phyloP scores from a whole-genome alignment of 352 stramenopile genomes.

The Phytophthora multivora region DNA sequence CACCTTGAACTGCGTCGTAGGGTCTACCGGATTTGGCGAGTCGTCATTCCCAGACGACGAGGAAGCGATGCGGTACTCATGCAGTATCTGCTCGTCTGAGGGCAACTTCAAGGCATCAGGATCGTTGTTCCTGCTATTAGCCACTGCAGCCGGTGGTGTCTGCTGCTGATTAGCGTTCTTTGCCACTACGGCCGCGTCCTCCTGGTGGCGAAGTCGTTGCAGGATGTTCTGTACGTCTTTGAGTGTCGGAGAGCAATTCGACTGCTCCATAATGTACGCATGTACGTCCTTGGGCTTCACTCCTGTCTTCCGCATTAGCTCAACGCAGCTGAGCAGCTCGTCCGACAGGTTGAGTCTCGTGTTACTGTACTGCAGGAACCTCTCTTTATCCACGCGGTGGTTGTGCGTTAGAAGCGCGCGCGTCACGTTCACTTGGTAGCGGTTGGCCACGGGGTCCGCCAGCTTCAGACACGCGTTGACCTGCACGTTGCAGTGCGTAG shows the following conservation, averaged over 20 bases:
- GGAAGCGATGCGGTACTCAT: slow-evolving; percentile 17
- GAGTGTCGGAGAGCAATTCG: slow-evolving; percentile 35
- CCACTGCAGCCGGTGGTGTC: neutral
- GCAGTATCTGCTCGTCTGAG: slow-evolving; percentile 19
- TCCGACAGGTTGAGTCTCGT: slow-evolving; percentile 33
- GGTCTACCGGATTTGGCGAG: slow-evolving; percentile 9
- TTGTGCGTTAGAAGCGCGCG: slow-evolving; percentile 38
- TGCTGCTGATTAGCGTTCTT: slow-evolving; percentile 2
- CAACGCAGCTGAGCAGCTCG: slow-evolving; percentile 34
- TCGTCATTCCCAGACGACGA: neutral
- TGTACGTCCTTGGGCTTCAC: slow-evolving; percentile 39
- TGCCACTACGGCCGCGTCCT: slow-evolving; percentile 6
- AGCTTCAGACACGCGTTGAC: slow-evolving; percentile 45
- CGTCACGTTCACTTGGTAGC: slow-evolving; percentile 38
- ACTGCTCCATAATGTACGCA: slow-evolving; percentile 39
- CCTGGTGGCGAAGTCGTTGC: slow-evolving; percentile 25
- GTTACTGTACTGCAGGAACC: slow-evolving; percentile 42
- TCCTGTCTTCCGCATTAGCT: slow-evolving; percentile 43
- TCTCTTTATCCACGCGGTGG: slow-evolving; percentile 40
- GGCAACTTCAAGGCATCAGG: neutral
- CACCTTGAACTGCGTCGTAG: slow-evolving; percentile 36
- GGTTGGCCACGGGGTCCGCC: slow-evolving; percentile 27
- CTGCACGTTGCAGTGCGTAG: slow-evolving; percentile 36
- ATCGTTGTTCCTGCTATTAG: neutral
- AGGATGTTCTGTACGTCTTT: slow-evolving; percentile 48